Conservation (phyloP, 768 basidiomycete genomes). For the Phlegmacium glaucopus region DNA sequence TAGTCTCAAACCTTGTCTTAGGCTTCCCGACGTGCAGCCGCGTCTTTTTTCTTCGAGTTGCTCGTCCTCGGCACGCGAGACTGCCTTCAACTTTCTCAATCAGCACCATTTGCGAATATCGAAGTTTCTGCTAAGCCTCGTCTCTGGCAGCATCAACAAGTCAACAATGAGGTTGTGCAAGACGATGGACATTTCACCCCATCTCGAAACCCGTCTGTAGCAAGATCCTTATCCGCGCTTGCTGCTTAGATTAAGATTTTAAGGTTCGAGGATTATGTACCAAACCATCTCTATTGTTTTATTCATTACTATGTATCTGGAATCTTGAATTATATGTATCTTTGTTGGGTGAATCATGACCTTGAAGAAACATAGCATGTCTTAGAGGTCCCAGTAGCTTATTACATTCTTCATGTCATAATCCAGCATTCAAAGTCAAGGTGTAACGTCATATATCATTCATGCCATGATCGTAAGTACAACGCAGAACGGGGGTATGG, state of each 20-base stretch:
- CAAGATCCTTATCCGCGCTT: not conserved
- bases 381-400: too few species aligned
- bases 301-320: not conserved
- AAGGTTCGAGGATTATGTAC: not conserved
- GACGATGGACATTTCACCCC: not conserved
- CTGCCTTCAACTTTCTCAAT: slow-evolving; percentile 79
- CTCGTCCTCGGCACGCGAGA: slow-evolving; percentile 93
- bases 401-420: slow-evolving; percentile 6
- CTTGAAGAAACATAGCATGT: not conserved
- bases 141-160: slow-evolving; percentile 66
- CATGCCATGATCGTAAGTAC: slow-evolving; percentile 22
- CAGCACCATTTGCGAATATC: slow-evolving; percentile 79
- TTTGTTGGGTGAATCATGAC: slow-evolving; percentile 5
- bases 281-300: not conserved
- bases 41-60: slow-evolving; percentile 97
- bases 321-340: not conserved
- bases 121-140: slow-evolving; percentile 76
- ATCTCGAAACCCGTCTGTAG: not conserved
- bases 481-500: slow-evolving; percentile 13
- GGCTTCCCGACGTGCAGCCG: slow-evolving; percentile 89
- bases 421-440: slow-evolving; percentile 10
- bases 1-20: slow-evolving; percentile 24
- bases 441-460: slow-evolving; percentile 20
- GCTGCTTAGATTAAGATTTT: not conserved
- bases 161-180: slow-evolving; percentile 2